Percentiles rank a stretch among this genome's conserved stretches.
Evolutionary conservation across 805 yeast genomes (phyloP).

Genomic region (Ogataea philodendri): DNA sequence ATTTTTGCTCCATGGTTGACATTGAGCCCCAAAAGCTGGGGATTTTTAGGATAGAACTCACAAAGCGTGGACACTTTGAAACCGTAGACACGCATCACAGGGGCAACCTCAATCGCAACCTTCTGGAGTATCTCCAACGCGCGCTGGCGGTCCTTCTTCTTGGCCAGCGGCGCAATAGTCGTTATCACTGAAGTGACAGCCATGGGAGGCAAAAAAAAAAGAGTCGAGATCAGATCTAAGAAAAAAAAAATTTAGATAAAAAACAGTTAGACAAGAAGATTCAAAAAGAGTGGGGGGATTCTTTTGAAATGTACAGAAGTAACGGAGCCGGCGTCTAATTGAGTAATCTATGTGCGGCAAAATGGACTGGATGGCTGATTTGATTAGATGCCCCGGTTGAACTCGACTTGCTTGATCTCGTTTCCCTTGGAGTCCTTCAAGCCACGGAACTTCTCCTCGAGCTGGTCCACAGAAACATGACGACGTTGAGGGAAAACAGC

Average conservation of each 20-base stretch:
- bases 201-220: too few species aligned
- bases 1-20: slow-evolving; percentile 76
- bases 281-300: too few species aligned
- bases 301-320: too few species aligned
- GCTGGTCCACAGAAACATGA: slow-evolving; percentile 49
- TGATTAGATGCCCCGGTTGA: slow-evolving; percentile 88
- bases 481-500: slow-evolving; percentile 94
- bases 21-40: slow-evolving; percentile 71
- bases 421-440: slow-evolving; percentile 63
- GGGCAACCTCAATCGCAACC: slow-evolving; percentile 69
- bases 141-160: slow-evolving; percentile 41
- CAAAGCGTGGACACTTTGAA: slow-evolving; percentile 66
- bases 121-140: slow-evolving; percentile 64
- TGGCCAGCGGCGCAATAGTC: slow-evolving; percentile 46
- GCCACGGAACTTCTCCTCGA: slow-evolving; percentile 64
- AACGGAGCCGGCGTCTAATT: too few species aligned
- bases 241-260: too few species aligned
- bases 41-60: slow-evolving; percentile 78
- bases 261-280: too few species aligned
- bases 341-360: too few species aligned
- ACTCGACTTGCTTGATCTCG: slow-evolving; percentile 60
- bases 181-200: slow-evolving; percentile 20
- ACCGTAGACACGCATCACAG: slow-evolving; percentile 66
- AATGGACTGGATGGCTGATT: too few species aligned
- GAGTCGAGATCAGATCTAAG: too few species aligned